These are phyloP conservation scores for Inosperma sp. DNA, from an alignment of 768 basidiomycete genomes.

Conservation along the genomic window DNA sequence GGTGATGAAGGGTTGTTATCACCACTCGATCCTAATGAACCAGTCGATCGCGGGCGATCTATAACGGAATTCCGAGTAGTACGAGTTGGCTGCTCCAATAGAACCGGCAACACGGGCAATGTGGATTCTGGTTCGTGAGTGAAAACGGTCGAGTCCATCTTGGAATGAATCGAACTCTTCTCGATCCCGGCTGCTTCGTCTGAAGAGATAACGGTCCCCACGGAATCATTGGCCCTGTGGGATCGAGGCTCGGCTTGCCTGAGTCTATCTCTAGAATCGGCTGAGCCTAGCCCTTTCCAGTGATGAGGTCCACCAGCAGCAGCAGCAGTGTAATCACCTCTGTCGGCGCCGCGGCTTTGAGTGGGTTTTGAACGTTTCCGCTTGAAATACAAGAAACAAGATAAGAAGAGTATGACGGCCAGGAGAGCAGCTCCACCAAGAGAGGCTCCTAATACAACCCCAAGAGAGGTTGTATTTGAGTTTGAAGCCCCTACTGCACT, in stretches of 20 bases:
- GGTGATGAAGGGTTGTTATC: neutral
- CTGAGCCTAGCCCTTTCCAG: constrained; percentile 32
- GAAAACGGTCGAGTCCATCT: constrained; percentile 15
- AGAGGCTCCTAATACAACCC: constrained; percentile 49
- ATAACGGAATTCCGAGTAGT: too few relatives aligned
- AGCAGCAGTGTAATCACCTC: neutral
- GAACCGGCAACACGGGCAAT: constrained; percentile 22
- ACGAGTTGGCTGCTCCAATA: constrained; percentile 17
- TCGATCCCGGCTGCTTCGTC: constrained; percentile 21
- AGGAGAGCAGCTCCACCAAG: constrained; percentile 45
- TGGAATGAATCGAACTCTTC: constrained; percentile 21
- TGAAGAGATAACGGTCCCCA: constrained; percentile 20
- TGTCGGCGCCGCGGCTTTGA: constrained; percentile 7
- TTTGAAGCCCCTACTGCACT: constrained; percentile 15
- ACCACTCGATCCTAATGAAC: neutral
- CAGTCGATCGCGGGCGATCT: too few relatives aligned
- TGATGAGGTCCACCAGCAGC: too few relatives aligned
- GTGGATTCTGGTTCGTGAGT: constrained; percentile 18
- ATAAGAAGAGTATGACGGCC: constrained; percentile 26
- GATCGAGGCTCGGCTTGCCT: neutral
- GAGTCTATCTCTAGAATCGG: constrained; percentile 27
- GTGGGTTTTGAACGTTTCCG: constrained; percentile 8
- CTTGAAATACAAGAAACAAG: constrained; percentile 31
- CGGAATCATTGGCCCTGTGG: neutral
- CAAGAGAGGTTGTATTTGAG: constrained; percentile 30